A percentile compares a stretch with the other conserved stretches of the same genome.
phyloP scores from a whole-genome alignment of 192 early-diverging fungal species.

The Coemansia sp. region DNA sequence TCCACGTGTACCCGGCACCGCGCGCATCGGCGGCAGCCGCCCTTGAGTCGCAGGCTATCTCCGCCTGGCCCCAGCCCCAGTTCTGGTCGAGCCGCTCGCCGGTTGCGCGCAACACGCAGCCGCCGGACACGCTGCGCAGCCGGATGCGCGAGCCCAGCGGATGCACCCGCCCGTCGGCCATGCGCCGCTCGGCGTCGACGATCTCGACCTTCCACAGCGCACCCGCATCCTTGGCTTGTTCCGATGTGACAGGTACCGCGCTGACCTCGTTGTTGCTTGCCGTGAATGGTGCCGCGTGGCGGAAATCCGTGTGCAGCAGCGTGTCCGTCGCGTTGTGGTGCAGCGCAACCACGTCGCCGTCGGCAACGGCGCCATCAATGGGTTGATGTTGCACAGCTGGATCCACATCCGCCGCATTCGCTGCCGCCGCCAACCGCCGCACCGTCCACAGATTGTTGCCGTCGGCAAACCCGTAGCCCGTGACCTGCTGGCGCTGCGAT shows the following conservation, averaged over 20 bases:
- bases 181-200: slow-evolving; percentile 56
- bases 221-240: slow-evolving; percentile 56
- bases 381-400: neutral
- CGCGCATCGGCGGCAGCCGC: neutral
- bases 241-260: slow-evolving; percentile 22
- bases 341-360: slow-evolving; percentile 77
- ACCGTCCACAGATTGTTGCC: slow-evolving; percentile 81
- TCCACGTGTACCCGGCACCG: slow-evolving; percentile 69
- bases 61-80: slow-evolving; percentile 91
- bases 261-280: slow-evolving; percentile 66
- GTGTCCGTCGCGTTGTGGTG: slow-evolving; percentile 63
- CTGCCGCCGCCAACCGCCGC: slow-evolving; percentile 35
- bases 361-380: slow-evolving; percentile 58
- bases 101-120: slow-evolving; percentile 78
- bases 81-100: slow-evolving; percentile 74
- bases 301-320: slow-evolving; percentile 63
- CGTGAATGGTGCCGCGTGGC: slow-evolving; percentile 61
- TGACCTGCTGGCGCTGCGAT: slow-evolving; percentile 75
- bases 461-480: slow-evolving; percentile 81
- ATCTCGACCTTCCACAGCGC: slow-evolving; percentile 89
- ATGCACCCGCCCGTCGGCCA: slow-evolving; percentile 52
- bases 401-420: neutral
- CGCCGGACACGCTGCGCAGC: slow-evolving; percentile 69
- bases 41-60: slow-evolving; percentile 78
- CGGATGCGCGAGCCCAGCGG: slow-evolving; percentile 64